A percentile compares a stretch with the other conserved stretches of the same genome.
phyloP scores from a whole-genome alignment of 371 early-diverging fungal species.

The Mortierella sp. region DNA sequence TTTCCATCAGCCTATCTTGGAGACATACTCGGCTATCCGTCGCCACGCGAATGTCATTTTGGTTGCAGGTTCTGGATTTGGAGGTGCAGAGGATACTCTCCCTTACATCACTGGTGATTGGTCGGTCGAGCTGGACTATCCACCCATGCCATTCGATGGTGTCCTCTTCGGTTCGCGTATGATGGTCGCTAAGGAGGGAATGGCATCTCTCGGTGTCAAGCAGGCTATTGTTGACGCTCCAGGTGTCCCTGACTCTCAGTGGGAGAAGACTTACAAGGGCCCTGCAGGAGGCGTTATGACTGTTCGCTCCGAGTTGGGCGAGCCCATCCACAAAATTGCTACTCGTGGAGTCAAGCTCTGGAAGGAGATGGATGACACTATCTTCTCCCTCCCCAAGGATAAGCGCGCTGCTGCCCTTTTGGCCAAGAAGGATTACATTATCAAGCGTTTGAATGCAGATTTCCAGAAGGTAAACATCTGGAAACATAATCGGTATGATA shows the following conservation, averaged over 20 bases:
- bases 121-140: constrained; percentile 83
- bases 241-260: constrained; percentile 87
- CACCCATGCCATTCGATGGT: constrained; percentile 98
- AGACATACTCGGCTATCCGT: constrained; percentile 93
- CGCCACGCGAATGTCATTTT: constrained; percentile 87
- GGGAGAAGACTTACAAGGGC: constrained; percentile 95
- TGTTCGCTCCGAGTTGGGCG: constrained; percentile 94
- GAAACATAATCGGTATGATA: not conserved
- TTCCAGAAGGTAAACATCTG: constrained; percentile 72
- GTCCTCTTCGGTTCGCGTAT: constrained; percentile 93
- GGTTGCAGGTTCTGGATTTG: constrained; percentile 94
- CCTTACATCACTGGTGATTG: constrained; percentile 97
- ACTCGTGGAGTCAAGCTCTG: constrained; percentile 94
- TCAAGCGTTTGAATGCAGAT: constrained; percentile 90
- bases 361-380: constrained; percentile 95
- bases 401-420: constrained; percentile 85
- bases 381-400: constrained; percentile 89
- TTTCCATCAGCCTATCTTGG: constrained; percentile 92
- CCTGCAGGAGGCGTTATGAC: constrained; percentile 93
- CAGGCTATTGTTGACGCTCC: constrained; percentile 91
- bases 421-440: constrained; percentile 93
- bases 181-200: constrained; percentile 95
- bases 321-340: constrained; percentile 98
- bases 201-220: constrained; percentile 88
- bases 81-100: constrained; percentile 90